Conservation (phyloP, 75 land plant species). For the Selaginella tamariscina region DNA sequence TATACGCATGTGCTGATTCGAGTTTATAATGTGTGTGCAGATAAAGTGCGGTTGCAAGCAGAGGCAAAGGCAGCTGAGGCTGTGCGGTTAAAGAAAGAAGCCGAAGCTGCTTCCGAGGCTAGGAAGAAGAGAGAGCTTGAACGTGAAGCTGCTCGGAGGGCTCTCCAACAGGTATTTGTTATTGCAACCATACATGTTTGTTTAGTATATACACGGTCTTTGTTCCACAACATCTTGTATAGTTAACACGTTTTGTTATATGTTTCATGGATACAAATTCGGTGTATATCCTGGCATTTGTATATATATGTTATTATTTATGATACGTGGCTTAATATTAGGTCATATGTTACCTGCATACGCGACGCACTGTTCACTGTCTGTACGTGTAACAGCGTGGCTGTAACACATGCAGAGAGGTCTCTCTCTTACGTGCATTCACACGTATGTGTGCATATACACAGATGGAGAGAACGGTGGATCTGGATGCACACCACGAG, state of each 20-base stretch:
- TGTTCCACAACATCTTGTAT: not conserved
- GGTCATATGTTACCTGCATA: no score
- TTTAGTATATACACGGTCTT: no score
- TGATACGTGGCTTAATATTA: no score
- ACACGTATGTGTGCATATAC: no score
- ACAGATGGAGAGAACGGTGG: conserved; percentile 94
- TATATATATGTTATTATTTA: no score
- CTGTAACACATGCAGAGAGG: no score
- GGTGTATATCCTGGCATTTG: no score
- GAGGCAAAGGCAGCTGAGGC: conserved; percentile 85
- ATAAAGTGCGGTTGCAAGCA: conserved; percentile 73
- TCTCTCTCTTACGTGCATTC: no score
- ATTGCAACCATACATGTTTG: no score
- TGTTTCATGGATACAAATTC: not conserved
- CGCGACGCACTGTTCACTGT: no score
- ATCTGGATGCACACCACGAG: conserved; percentile 55
- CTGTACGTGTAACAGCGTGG: no score
- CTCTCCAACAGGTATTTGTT: conserved; percentile 63
- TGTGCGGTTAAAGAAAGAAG: conserved; percentile 54
- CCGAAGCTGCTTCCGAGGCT: conserved; percentile 68
- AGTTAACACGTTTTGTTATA: not conserved
- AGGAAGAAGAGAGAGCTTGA: conserved; percentile 61
- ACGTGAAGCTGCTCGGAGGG: conserved; percentile 75
- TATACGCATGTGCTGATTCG: no score
- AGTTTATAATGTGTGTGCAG: conserved; percentile 15